Evolutionary conservation across 352 stramenopile genomes (phyloP), one percentile per base, ranked within the genome.

Genomic region (Pythium sp.): DNA sequence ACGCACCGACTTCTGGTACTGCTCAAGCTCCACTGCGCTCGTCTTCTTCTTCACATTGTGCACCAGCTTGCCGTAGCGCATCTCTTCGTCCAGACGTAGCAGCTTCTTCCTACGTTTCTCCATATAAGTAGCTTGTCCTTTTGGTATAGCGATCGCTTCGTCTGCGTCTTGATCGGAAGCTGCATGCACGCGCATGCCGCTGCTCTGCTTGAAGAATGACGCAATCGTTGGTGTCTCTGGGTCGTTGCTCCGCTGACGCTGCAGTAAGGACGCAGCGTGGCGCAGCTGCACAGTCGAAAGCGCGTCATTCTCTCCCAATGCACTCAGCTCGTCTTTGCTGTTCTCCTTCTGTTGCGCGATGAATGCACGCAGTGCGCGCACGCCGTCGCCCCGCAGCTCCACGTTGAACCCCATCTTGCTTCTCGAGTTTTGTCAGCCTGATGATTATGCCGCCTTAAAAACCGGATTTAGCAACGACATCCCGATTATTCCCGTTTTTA

Each of bases 21-120:
- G 67, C 62, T 81, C 71, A 38, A 94, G 65, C 66, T 94, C 86
- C 0, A 66, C 58, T 0, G 74, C 65, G 11, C 58, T 63, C 56
- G 82, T 81, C 62, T 84, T 73, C 24, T 72, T 69, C 70, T 89
- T 78, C 18, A 95, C 75, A 65, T 93, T 94, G 56, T 73, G 73
- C 47, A 94, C 78, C 73, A 95, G 80, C n/a, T 76, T 71, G 56
- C 81, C 73, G 68, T 95, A 95, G 22, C 75, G 79, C 78, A 89
- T 84, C 65, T 95, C 88, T 69, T 95, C 86, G 62, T 95, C 85
- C 59, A 92, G 69, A 2, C 88, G 84, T 72, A 82, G 76, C 36
- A 95, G 72, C 71, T 91, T 85, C 59, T 80, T 59, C 12, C 84
- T 81, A 0, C 85, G 82, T 22, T 75, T 80, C 12, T 72, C 74